Conservation (phyloP, 1,284 basidiomycete species). For the Gomphus sp. region DNA sequence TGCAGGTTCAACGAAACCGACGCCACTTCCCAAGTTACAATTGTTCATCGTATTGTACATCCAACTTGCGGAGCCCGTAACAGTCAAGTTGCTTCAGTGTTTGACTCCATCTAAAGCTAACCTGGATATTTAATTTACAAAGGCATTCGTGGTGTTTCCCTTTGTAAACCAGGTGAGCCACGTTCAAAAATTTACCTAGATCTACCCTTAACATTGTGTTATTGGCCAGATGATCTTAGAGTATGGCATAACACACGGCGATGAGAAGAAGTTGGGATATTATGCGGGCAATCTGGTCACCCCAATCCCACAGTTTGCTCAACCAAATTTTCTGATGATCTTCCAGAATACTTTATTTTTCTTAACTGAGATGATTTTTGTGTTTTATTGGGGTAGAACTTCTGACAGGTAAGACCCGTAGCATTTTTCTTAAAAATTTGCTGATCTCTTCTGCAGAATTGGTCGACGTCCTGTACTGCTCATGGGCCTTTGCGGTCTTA, state of each 20-base stretch:
- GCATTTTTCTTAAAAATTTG: slow-evolving; percentile 17
- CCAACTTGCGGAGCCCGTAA: slow-evolving; percentile 34
- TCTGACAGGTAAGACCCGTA: neutral
- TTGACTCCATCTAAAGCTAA: slow-evolving; percentile 57
- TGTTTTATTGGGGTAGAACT: neutral
- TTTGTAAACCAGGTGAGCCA: neutral
- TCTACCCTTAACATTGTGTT: neutral
- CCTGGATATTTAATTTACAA: slow-evolving; percentile 40
- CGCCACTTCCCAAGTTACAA: neutral
- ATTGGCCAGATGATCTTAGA: neutral
- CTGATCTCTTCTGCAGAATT: too few species aligned
- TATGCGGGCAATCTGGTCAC: neutral
- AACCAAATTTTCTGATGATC: neutral
- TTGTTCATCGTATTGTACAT: neutral
- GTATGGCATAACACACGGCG: neutral
- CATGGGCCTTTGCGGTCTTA: too few species aligned
- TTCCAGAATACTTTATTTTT: neutral
- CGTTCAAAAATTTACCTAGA: too few species aligned
- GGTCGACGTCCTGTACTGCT: too few species aligned
- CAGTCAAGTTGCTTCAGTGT: slow-evolving; percentile 13
- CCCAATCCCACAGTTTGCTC: neutral
- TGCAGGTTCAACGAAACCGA: neutral
- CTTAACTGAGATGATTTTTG: neutral
- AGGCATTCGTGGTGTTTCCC: neutral
- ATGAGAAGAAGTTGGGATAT: neutral